Evolutionary conservation across 257 asterid species (phyloP), one percentile per base, ranked within the genome.

Genomic region (Gentiana dahurica): DNA sequence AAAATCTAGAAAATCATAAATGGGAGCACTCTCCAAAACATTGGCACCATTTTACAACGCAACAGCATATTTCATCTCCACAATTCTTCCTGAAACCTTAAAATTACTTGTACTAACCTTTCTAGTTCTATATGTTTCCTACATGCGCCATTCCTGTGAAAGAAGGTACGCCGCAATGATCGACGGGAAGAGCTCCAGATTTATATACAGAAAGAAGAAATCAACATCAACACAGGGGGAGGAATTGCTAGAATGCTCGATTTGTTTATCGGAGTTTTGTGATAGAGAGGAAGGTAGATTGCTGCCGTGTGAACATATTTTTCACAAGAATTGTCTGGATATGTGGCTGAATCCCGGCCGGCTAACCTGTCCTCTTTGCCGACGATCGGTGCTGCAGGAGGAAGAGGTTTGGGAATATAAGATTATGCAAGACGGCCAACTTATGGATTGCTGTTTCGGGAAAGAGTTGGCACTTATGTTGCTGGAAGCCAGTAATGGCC

Each of bases 341-440:
- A 66, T 75, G 71, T 85, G 95, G 95, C 82, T 85, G 24, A 81
- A 69, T 55, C 72, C 62, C 6, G 81, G 76, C 34, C 44, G 36
- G 37, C 80, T 81, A 66, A 79, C 88, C 34, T 85, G 95, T 48
- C 95, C 95, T 0, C 75, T 85, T 24, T 85, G 95, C 66, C 86
- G 95, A 49, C 53, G 58, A 13, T 57, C 54, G 7, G 85, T 82
- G 59, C 49, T 85, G 73, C 84, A 86, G 64, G 80, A 64, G 49
- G 84, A 71, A 68, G 6, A 5, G 46, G 46, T 5, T 6, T 41
- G 2, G 46, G 46, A 41, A 41, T 41, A 41, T 41, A 41, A 41
- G 2, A 10, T 4, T 6, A 41, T 41, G 46, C 46, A 41, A 10
- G 9, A 41, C 9, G 46, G 4, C 9, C 6, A 41, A 5, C 9